phyloP scores from a whole-genome alignment of 306 rosid genomes.

The Citrullus mucosospermus region DNA sequence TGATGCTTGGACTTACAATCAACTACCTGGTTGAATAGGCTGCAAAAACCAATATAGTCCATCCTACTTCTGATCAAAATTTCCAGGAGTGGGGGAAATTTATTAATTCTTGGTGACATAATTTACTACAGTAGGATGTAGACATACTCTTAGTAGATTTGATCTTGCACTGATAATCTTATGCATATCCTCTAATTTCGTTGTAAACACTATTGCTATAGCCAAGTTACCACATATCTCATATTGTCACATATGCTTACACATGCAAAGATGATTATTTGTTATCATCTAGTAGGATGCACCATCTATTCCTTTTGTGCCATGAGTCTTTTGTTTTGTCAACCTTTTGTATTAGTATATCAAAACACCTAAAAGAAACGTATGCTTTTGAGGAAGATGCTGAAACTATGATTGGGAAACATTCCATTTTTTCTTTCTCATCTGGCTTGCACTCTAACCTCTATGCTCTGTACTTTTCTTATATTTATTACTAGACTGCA shows the following conservation, averaged over 20 bases:
- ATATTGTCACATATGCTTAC: neutral
- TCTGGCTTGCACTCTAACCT: slow-evolving; percentile 1
- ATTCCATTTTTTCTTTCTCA: neutral
- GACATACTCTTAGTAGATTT: neutral
- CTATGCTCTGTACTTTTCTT: neutral
- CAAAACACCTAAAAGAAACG: neutral
- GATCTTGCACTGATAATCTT: neutral
- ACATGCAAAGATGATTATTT: neutral
- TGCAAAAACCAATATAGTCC: neutral
- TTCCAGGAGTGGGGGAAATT: neutral
- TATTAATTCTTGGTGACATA: neutral
- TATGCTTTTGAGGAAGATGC: neutral
- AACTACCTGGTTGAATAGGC: neutral
- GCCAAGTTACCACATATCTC: neutral
- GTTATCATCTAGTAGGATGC: neutral
- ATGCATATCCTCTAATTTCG: neutral
- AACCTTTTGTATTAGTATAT: neutral
- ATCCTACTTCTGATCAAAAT: neutral
- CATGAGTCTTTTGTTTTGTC: neutral
- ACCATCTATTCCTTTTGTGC: neutral
- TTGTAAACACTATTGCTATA: neutral
- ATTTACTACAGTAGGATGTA: neutral
- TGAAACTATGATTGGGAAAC: neutral
- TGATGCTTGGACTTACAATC: neutral
- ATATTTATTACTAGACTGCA: slow-evolving; percentile 42